Conservation (phyloP, 129 eudicot genomes). For the Tagetes erecta region DNA sequence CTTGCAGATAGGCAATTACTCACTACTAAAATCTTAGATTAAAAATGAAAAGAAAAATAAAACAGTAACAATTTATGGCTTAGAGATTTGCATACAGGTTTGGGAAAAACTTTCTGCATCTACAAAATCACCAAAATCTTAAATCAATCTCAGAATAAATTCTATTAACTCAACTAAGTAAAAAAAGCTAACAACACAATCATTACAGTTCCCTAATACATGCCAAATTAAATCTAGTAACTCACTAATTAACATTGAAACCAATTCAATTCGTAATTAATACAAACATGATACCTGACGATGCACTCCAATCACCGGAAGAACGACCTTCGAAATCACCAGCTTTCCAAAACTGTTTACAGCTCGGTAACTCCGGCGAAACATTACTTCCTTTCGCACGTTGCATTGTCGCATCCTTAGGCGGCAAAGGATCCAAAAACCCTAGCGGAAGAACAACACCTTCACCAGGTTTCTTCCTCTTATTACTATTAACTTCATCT, state of each 20-base stretch:
- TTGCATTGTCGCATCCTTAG: conserved; percentile 25
- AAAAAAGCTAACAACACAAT: not conserved
- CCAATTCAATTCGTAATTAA: conserved; percentile 18
- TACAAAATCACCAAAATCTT: not conserved
- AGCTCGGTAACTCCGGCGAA: not conserved
- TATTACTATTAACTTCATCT: conserved; percentile 8
- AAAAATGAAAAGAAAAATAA: not conserved
- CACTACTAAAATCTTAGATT: not conserved
- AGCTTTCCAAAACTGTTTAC: conserved; percentile 85
- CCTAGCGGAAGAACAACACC: conserved; percentile 48
- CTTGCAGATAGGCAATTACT: not conserved
- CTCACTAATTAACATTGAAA: not conserved
- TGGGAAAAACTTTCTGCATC: not conserved
- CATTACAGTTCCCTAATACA: not conserved
- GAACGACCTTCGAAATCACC: conserved; percentile 62
- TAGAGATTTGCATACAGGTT: not conserved
- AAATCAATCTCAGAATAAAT: not conserved
- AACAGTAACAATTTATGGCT: not conserved
- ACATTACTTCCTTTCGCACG: conserved; percentile 1
- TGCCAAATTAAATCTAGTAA: conserved; percentile 12
- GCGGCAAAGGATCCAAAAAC: conserved; percentile 56
- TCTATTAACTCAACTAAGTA: not conserved
- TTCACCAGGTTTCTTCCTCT: conserved; percentile 34
- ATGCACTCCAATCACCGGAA: conserved; percentile 33
- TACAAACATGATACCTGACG: conserved; percentile 41